These are phyloP conservation scores for Basidiobolus meristosporus DNA, from an alignment of 371 early-diverging fungal genomes.

Conservation along the genomic window DNA sequence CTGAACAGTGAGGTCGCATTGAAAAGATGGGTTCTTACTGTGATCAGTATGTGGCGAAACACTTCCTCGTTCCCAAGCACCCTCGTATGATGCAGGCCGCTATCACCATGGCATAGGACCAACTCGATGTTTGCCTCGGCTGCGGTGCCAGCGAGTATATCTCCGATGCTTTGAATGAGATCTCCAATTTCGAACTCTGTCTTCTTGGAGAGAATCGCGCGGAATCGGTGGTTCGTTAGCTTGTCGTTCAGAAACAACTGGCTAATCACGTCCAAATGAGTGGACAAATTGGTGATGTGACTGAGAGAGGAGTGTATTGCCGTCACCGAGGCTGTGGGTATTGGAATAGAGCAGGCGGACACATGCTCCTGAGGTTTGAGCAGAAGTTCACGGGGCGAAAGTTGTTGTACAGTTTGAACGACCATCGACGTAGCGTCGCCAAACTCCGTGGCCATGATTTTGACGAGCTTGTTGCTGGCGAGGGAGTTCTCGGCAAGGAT, in stretches of 20 bases:
- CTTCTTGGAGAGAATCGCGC: neutral
- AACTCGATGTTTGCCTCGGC: constrained; percentile 29
- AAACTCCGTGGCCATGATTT: too few relatives aligned
- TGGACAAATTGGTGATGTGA: constrained; percentile 3
- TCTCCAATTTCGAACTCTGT: constrained; percentile 35
- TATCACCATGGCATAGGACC: constrained; percentile 30
- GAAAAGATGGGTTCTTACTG: too few relatives aligned
- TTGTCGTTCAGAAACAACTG: neutral
- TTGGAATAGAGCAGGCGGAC: constrained; percentile 27
- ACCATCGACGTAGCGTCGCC: too few relatives aligned
- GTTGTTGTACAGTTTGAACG: too few relatives aligned
- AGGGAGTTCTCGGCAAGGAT: too few relatives aligned
- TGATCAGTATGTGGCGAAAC: constrained; percentile 27
- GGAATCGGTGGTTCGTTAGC: neutral
- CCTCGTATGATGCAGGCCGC: constrained; percentile 22
- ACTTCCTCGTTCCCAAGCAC: constrained; percentile 33
- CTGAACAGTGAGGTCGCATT: too few relatives aligned
- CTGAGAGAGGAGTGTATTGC: constrained; percentile 7
- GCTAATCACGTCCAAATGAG: constrained; percentile 2
- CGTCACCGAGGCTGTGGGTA: constrained; percentile 22
- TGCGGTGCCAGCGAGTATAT: constrained; percentile 35
- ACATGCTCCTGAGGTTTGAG: constrained; percentile 19
- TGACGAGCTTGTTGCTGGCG: too few relatives aligned
- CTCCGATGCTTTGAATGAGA: constrained; percentile 34
- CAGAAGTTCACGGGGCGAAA: constrained; percentile 14